Evolutionary conservation across 2,329 filamentous ascomycete genomes (phyloP).

Genomic region (Ophiostoma pallidulum): DNA sequence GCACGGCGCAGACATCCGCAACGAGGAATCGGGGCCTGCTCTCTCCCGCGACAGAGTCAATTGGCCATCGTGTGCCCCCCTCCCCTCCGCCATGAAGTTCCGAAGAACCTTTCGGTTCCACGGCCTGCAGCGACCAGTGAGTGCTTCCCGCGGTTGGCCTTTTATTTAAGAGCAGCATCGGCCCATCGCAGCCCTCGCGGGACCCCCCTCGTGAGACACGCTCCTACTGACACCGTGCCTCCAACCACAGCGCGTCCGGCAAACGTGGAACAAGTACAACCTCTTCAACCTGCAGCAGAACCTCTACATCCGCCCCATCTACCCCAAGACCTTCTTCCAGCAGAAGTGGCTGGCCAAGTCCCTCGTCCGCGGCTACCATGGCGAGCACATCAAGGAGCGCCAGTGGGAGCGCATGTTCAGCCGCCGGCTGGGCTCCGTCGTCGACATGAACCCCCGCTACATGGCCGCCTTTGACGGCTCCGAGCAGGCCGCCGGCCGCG

Average conservation of each 20-base stretch:
- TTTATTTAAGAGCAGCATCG: no score
- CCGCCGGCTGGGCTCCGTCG: slow-evolving; percentile 67
- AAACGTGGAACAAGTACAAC: slow-evolving; percentile 97
- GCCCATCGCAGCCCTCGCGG: no score
- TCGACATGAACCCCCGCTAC: slow-evolving; percentile 73
- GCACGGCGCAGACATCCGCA: no score
- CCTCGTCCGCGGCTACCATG: slow-evolving; percentile 76
- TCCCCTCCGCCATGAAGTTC: slow-evolving; percentile 33
- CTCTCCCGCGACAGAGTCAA: not conserved
- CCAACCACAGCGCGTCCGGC: slow-evolving; percentile 71
- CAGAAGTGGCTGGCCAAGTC: slow-evolving; percentile 96
- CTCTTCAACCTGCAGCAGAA: slow-evolving; percentile 70
- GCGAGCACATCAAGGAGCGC: slow-evolving; percentile 85
- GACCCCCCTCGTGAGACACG: no score
- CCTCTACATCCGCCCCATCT: slow-evolving; percentile 33
- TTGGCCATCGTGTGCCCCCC: no score
- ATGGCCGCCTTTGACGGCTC: slow-evolving; percentile 76
- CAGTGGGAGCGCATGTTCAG: slow-evolving; percentile 94
- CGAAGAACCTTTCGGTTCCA: slow-evolving; percentile 56
- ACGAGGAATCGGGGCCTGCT: no score
- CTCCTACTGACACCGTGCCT: no score
- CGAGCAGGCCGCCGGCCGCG: slow-evolving; percentile 72
- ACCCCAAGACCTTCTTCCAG: slow-evolving; percentile 73
- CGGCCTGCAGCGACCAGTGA: slow-evolving; percentile 55
- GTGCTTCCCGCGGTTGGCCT: slow-evolving; percentile 27